Percentiles rank a stretch among this genome's conserved stretches.
Conservation (phyloP, 805 yeast genomes). For the Candida maris region DNA sequence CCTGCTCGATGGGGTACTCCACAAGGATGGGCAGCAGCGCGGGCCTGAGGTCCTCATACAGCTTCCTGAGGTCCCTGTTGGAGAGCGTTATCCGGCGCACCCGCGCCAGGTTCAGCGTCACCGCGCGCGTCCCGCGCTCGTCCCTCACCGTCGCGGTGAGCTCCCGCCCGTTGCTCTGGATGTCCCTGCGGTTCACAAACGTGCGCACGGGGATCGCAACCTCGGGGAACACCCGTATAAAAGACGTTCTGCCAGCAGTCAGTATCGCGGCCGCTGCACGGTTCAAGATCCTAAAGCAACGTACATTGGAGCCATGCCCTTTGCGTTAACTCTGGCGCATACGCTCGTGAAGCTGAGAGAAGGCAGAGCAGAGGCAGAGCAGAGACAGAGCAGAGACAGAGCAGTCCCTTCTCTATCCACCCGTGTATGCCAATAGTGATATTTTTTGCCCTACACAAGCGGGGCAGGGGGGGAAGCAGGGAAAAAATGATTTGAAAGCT, state of each 20-base stretch:
- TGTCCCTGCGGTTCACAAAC: conserved; percentile 24
- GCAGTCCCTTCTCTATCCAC: no score
- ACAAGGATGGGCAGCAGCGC: conserved; percentile 19
- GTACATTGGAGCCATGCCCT: conserved; percentile 26
- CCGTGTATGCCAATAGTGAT: no score
- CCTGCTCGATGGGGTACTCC: conserved; percentile 20
- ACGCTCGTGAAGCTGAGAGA: no score
- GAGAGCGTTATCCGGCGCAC: conserved; percentile 23
- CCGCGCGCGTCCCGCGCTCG: neutral
- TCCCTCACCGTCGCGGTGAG: conserved; percentile 5
- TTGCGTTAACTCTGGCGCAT: no score
- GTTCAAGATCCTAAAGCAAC: conserved; percentile 12
- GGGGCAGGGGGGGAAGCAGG: no score
- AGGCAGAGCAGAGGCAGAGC: no score
- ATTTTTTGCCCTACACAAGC: no score
- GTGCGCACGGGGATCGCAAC: conserved; percentile 24
- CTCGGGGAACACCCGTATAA: conserved; percentile 13
- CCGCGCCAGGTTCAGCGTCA: conserved; percentile 16
- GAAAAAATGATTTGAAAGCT: no score
- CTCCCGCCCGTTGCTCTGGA: conserved; percentile 19
- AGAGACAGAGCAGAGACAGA: no score
- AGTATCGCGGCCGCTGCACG: no score
- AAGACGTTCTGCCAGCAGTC: conserved; percentile 20
- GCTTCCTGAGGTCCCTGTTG: conserved; percentile 20
- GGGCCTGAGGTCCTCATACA: conserved; percentile 19